These are phyloP conservation scores for Oryza longistaminata DNA, from an alignment of 176 grass and related monocot species.

Conservation along the genomic window DNA sequence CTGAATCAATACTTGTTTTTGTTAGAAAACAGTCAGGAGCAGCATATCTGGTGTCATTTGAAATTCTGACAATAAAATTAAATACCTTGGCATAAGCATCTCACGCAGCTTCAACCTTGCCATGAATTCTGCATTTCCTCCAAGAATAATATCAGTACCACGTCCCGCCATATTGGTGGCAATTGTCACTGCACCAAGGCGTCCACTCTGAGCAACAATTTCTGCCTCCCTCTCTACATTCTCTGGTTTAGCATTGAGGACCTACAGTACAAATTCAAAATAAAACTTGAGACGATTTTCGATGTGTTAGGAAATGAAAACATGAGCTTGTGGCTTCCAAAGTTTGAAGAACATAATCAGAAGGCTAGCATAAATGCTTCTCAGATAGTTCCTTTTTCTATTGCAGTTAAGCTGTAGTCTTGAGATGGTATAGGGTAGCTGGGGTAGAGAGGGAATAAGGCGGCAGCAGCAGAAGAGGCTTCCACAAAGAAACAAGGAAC, in stretches of 20 bases:
- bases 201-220: slow-evolving; percentile 97
- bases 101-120: slow-evolving; percentile 92
- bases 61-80: slow-evolving; percentile 21
- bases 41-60: slow-evolving; percentile 10
- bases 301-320: slow-evolving; percentile 20
- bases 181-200: slow-evolving; percentile 90
- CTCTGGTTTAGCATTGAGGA: slow-evolving; percentile 97
- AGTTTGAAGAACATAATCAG: background rate
- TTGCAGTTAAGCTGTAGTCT: background rate
- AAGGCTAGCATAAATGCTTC: background rate
- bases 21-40: background rate
- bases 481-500: background rate
- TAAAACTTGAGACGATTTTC: slow-evolving; percentile 1
- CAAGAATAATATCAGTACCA: slow-evolving; percentile 98
- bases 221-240: slow-evolving; percentile 98
- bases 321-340: background rate
- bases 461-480: background rate
- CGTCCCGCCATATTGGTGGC: slow-evolving; percentile 98
- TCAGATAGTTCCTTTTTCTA: background rate
- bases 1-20: background rate
- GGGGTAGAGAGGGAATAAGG: background rate
- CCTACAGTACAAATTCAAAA: slow-evolving; percentile 57
- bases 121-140: slow-evolving; percentile 98
- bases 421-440: background rate
- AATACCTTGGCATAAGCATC: slow-evolving; percentile 91